A percentile compares a stretch with the other conserved stretches of the same genome.
phyloP scores from a whole-genome alignment of 192 early-diverging fungal species.

The Phlyctochytrium bullatum region DNA sequence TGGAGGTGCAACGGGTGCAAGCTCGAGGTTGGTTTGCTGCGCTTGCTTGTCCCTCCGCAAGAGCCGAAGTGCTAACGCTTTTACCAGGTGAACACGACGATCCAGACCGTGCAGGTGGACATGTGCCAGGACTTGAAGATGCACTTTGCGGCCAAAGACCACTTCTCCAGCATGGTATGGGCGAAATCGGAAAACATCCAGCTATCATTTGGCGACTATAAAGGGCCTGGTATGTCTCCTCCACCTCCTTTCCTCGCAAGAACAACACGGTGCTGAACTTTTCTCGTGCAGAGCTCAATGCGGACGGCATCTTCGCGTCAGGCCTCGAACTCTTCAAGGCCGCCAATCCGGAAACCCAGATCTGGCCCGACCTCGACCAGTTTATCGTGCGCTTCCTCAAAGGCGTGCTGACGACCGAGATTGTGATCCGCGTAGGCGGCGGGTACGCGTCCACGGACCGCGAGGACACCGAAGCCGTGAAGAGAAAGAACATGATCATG shows the following conservation, averaged over 20 bases:
- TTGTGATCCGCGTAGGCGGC: constrained; percentile 13
- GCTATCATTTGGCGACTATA: neutral
- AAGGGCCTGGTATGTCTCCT: neutral
- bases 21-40: no score
- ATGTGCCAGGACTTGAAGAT: neutral
- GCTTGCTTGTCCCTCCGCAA: no score
- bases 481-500: constrained; percentile 2
- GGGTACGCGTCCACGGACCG: constrained; percentile 13
- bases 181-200: neutral
- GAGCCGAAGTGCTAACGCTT: no score
- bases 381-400: constrained; percentile 23
- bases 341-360: neutral
- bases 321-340: neutral
- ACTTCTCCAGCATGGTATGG: constrained; percentile 19
- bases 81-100: neutral
- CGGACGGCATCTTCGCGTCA: neutral
- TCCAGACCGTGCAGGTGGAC: constrained; percentile 17
- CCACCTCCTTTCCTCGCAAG: neutral
- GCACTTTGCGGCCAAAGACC: neutral
- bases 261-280: neutral
- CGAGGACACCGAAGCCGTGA: constrained; percentile 11
- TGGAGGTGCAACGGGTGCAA: constrained; percentile 4
- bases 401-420: constrained; percentile 7
- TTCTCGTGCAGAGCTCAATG: neutral
- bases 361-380: constrained; percentile 13